These are phyloP conservation scores for Penicillium sp. DNA, from an alignment of 2,329 filamentous ascomycete species.

Conservation along the genomic window DNA sequence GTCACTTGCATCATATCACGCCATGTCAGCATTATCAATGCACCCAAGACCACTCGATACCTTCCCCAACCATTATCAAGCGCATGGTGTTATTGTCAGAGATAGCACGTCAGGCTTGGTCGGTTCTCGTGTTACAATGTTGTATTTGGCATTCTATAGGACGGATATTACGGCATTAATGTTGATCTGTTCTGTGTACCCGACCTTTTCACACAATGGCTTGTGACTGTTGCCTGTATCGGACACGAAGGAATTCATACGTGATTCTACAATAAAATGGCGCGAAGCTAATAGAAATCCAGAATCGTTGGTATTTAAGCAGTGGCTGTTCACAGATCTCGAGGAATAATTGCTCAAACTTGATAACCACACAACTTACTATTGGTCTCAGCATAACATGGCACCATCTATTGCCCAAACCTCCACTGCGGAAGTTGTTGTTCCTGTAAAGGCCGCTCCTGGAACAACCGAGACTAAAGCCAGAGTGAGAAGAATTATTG, in stretches of 20 bases:
- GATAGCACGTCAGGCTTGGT: neutral
- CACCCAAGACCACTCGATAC: neutral
- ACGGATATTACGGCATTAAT: neutral
- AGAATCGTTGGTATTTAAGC: neutral
- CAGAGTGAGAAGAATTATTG: constrained; percentile 22
- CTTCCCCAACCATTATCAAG: neutral
- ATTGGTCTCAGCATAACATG: constrained; percentile 6
- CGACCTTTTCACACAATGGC: neutral
- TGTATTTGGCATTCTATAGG: neutral
- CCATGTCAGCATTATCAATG: neutral
- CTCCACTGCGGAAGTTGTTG: constrained; percentile 9
- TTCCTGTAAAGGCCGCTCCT: constrained; percentile 15
- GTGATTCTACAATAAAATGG: neutral
- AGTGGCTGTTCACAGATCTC: neutral
- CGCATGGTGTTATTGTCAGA: neutral
- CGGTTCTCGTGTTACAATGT: neutral
- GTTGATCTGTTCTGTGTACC: neutral
- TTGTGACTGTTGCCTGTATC: neutral
- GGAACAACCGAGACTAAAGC: constrained; percentile 5
- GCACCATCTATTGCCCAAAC: constrained; percentile 22
- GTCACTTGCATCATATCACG: neutral
- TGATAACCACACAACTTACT: neutral
- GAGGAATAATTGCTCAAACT: neutral
- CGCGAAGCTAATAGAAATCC: neutral
- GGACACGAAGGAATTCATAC: neutral